Evolutionary conservation across 2,329 filamentous ascomycete genomes (phyloP).

Genomic region (Fusarium poae): DNA sequence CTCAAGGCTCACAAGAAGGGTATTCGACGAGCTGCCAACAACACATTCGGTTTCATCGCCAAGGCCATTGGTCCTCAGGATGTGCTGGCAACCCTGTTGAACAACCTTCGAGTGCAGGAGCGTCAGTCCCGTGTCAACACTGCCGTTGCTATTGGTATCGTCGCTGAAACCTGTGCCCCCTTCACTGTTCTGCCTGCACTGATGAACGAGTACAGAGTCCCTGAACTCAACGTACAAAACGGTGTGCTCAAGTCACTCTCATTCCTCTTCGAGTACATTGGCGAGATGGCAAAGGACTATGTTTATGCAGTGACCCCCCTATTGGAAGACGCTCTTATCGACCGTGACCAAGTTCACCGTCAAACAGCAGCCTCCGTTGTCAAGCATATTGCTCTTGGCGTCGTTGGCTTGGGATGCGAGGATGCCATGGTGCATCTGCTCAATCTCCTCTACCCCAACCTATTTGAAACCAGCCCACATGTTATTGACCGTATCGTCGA

Average conservation of each 20-base stretch:
- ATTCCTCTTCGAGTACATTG: conserved; percentile 99
- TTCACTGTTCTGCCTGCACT: conserved; percentile 98
- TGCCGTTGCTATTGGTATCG: conserved; percentile 97
- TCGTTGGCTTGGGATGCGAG: conserved; percentile 97
- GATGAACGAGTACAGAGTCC: conserved; percentile 99
- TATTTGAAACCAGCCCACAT: conserved; percentile 98
- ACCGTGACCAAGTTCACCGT: conserved; percentile 96
- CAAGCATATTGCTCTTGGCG: conserved; percentile 96
- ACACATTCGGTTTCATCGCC: conserved; percentile 99
- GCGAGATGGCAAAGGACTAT: conserved; percentile 99
- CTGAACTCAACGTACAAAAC: conserved; percentile 98
- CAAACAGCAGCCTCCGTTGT: conserved; percentile 97
- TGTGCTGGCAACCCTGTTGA: conserved; percentile 92
- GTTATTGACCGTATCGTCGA: conserved; percentile 98
- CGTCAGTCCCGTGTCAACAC: conserved; percentile 99
- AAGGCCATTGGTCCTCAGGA: conserved; percentile 99
- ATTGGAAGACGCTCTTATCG: conserved; percentile 95
- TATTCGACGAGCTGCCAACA: conserved; percentile 97
- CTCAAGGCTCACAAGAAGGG: conserved; percentile 99
- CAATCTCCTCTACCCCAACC: conserved; percentile 94
- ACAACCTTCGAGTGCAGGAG: conserved; percentile 97
- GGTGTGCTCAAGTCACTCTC: conserved; percentile 96
- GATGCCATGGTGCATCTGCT: conserved; percentile 98
- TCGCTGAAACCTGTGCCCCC: conserved; percentile 96
- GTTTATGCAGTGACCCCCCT: conserved; percentile 97